These are phyloP conservation scores for Picea sitchensis DNA, from an alignment of 75 land plant species.

Conservation along the genomic window DNA sequence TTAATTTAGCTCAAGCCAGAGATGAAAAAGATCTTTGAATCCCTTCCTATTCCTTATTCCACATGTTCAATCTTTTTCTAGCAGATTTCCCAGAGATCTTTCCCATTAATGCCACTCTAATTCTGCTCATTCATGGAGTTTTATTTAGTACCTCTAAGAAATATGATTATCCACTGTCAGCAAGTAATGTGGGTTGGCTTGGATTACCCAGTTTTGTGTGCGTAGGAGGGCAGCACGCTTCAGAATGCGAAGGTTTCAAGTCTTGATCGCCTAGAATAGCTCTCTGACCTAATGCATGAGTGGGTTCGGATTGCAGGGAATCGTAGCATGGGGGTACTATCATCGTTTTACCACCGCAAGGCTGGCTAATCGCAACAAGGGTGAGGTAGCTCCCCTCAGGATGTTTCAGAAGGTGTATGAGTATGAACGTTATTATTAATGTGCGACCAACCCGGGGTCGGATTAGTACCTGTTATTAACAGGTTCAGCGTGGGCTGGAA, in stretches of 20 bases:
- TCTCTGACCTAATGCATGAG: no score
- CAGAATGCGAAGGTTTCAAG: background rate
- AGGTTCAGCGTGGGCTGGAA: background rate
- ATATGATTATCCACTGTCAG: conserved; percentile 28
- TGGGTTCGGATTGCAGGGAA: background rate
- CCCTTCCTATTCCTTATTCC: no score
- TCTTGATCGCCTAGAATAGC: no score
- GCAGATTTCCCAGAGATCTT: no score
- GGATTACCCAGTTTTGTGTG: background rate
- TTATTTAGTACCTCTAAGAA: conserved; percentile 27
- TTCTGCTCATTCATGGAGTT: conserved; percentile 25
- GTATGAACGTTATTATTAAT: background rate
- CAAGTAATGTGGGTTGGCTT: background rate
- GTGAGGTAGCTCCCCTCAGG: background rate
- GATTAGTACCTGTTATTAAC: background rate
- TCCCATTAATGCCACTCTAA: conserved; percentile 14
- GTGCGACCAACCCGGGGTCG: background rate
- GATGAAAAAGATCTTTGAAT: no score
- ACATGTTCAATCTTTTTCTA: no score
- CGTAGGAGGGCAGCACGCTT: background rate
- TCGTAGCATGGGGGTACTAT: background rate
- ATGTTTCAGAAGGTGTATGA: no score
- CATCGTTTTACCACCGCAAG: background rate
- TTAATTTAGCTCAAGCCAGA: no score
- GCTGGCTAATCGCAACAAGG: background rate